Conservation (phyloP, 2,329 filamentous ascomycete species). For the Fusarium cicatricum region DNA sequence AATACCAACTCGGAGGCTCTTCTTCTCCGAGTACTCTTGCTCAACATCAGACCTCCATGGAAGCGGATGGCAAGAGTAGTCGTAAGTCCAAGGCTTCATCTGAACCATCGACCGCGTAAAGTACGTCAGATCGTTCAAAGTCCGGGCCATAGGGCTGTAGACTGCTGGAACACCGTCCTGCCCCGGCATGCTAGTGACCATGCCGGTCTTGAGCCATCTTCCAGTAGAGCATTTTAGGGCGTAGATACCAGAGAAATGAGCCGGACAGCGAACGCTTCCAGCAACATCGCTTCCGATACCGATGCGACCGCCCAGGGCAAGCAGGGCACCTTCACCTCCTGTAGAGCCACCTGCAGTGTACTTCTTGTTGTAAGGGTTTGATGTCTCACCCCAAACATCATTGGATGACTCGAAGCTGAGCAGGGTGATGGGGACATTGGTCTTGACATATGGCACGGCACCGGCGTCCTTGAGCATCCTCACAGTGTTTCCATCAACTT, state of each 20-base stretch:
- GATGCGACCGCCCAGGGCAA: slow-evolving; percentile 85
- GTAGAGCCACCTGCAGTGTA: slow-evolving; percentile 92
- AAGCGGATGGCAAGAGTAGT: slow-evolving; percentile 86
- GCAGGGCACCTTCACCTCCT: slow-evolving; percentile 82
- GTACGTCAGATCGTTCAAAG: slow-evolving; percentile 81
- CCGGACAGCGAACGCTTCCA: slow-evolving; percentile 85
- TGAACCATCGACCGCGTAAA: slow-evolving; percentile 80
- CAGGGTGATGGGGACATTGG: slow-evolving; percentile 85
- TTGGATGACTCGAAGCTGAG: slow-evolving; percentile 85
- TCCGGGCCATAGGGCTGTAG: slow-evolving; percentile 92
- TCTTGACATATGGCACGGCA: slow-evolving; percentile 92
- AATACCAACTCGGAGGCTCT: slow-evolving; percentile 75
- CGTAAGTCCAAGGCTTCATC: slow-evolving; percentile 90
- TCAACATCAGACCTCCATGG: slow-evolving; percentile 74
- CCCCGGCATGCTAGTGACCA: slow-evolving; percentile 88
- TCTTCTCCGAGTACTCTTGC: slow-evolving; percentile 66
- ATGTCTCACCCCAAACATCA: slow-evolving; percentile 81
- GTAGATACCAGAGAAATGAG: slow-evolving; percentile 91
- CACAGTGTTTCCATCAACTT: slow-evolving; percentile 75
- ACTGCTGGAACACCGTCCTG: slow-evolving; percentile 91
- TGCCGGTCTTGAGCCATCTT: slow-evolving; percentile 86
- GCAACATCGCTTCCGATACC: slow-evolving; percentile 93
- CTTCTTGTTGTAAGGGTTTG: slow-evolving; percentile 82
- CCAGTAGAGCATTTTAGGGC: slow-evolving; percentile 87
- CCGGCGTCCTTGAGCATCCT: slow-evolving; percentile 85